phyloP scores from a whole-genome alignment of 139 green algal species.

The Chlorella sorokiniana region DNA sequence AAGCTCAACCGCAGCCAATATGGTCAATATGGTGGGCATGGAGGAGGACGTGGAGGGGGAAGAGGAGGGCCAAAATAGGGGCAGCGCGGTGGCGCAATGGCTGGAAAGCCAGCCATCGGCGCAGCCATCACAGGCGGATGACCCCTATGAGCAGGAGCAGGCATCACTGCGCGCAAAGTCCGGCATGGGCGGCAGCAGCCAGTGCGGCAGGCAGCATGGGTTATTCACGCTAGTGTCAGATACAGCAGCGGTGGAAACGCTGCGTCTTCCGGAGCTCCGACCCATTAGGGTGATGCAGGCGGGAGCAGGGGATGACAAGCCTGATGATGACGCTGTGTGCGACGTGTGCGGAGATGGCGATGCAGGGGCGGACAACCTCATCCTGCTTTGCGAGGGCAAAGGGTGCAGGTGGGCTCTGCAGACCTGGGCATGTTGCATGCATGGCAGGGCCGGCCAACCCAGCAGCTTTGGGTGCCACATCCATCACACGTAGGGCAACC shows the following conservation, averaged over 20 bases:
- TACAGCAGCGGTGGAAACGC: background rate
- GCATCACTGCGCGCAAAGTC: background rate
- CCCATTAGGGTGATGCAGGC: background rate
- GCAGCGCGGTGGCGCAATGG: background rate
- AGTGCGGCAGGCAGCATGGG: background rate
- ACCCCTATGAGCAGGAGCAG: background rate
- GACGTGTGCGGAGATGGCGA: slow-evolving; percentile 42
- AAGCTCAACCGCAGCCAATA: background rate
- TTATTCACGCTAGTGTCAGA: slow-evolving; percentile 21
- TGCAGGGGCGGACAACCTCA: slow-evolving; percentile 40
- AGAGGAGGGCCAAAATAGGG: background rate
- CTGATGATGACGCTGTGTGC: slow-evolving; percentile 41
- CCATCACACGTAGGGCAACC: background rate
- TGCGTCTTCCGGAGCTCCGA: slow-evolving; percentile 24
- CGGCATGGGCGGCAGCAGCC: background rate
- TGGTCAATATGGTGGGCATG: background rate
- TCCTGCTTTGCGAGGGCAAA: slow-evolving; percentile 55
- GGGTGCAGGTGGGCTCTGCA: slow-evolving; percentile 19
- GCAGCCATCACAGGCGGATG: background rate
- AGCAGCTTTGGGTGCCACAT: background rate
- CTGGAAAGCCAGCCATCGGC: background rate
- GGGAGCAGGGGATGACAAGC: background rate
- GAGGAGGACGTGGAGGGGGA: background rate
- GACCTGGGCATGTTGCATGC: no score
- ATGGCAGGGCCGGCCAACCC: background rate